A percentile compares a stretch with the other conserved stretches of the same genome.
phyloP scores from a whole-genome alignment of 2,329 filamentous ascomycete genomes.

The Arthrobotrys sinensis region DNA sequence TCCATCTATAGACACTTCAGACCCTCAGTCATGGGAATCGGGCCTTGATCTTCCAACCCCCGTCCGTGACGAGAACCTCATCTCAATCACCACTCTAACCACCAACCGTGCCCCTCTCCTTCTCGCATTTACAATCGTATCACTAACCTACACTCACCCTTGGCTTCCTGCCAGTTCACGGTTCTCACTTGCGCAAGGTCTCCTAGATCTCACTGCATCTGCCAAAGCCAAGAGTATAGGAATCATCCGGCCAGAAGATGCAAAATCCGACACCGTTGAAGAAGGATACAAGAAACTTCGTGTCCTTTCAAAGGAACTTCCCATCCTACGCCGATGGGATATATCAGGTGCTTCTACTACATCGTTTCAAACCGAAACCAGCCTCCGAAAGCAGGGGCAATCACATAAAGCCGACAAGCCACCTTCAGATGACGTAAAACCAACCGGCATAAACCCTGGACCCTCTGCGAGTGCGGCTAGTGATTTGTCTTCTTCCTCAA shows the following conservation, averaged over 20 bases:
- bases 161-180: constrained; percentile 52
- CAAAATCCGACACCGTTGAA: constrained; percentile 23
- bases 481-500: constrained; percentile 7
- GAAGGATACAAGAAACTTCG: constrained; percentile 52
- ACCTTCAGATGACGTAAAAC: constrained; percentile 39
- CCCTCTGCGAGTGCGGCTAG: constrained; percentile 29
- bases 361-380: constrained; percentile 45
- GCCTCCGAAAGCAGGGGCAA: constrained; percentile 35
- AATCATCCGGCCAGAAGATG: constrained; percentile 41
- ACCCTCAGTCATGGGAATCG: constrained; percentile 50
- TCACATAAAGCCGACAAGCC: constrained; percentile 13
- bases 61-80: constrained; percentile 30
- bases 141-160: constrained; percentile 51
- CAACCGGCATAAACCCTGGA: constrained; percentile 47
- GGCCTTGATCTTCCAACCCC: constrained; percentile 52
- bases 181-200: constrained; percentile 58
- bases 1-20: constrained; percentile 36
- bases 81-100: constrained; percentile 32
- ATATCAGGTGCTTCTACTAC: not conserved
- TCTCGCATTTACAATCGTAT: constrained; percentile 52
- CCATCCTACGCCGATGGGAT: constrained; percentile 56
- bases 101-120: constrained; percentile 57
- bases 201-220: constrained; percentile 53
- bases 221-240: constrained; percentile 56
- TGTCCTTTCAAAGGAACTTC: constrained; percentile 54